Base-by-base conservation (phyloP, 2,329 filamentous ascomycete species). In the Gremmenia infestans region DNA sequence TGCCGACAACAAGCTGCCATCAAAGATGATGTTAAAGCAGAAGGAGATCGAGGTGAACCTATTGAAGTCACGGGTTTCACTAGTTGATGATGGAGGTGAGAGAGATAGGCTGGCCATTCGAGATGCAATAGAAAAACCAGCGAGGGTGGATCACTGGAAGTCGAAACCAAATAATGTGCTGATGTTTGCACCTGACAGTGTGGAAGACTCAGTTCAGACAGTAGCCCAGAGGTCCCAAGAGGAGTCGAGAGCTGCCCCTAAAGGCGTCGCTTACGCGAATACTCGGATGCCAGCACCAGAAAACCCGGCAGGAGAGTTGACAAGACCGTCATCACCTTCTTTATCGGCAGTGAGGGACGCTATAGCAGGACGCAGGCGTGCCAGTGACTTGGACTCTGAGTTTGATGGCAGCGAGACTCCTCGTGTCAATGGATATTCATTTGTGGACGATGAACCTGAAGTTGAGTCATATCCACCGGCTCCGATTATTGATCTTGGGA, bases 381-480 rank as follows among this genome's bases (percentile, higher is more conserved):
- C 78, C 2, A 80, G 78, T 8, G 81, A 86, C 23, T 82, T 83
- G 12, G 85, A 90, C 62, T 82, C 82, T 5, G 76, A 72, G 4
- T 70, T 76, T 9, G 78, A 78, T 2, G 81, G 77, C 58, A 77
- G 78, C 1, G 91, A 95, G 71, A 97, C 93, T 0, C 94, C 93
- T 0, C 81, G 90, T 2, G 89, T 97, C 0, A 96, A 95, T 60
- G 94, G 94, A 1, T 99, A 97, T 70, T 83, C 91, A 0, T 97
- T 96, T 72, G 92, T 99, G 37, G 91, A 96, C 63, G 91, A 95
- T 55, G 88, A 88, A 42, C 81, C 82, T 0, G 78, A 78, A 15
- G 66, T 77, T 52, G 77, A 78, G 50, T 63, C 71, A 8, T 74
- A 75, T 15, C 63, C 67, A 1, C 43, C 67, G n/a, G 59, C 69